Conservation (phyloP, 208 protist genomes). For the Leishmania tarentolae region DNA sequence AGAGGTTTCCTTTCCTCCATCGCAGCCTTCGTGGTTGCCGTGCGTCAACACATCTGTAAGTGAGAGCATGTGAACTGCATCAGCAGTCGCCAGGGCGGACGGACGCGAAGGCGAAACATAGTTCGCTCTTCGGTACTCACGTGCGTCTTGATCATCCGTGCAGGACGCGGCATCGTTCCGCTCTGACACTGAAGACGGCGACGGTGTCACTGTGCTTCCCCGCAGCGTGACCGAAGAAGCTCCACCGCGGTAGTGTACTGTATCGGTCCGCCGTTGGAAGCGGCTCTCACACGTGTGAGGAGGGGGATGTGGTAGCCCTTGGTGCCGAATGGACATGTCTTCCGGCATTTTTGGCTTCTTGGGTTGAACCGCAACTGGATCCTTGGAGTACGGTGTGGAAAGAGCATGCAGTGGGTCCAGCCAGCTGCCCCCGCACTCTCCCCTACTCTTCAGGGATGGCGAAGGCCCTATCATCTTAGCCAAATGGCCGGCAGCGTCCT, state of each 20-base stretch:
- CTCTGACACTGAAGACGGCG: neutral
- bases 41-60: neutral
- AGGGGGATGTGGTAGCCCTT: slow-evolving; percentile 24
- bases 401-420: slow-evolving; percentile 16
- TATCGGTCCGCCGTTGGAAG: slow-evolving; percentile 6
- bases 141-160: neutral
- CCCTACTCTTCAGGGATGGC: neutral
- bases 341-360: neutral
- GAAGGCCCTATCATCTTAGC: neutral
- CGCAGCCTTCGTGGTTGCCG: neutral
- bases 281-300: neutral
- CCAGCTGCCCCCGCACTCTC: slow-evolving; percentile 3
- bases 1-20: neutral
- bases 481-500: neutral
- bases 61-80: slow-evolving; percentile 7
- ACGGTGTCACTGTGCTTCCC: slow-evolving; percentile 11
- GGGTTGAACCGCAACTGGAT: neutral
- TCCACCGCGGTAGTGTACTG: slow-evolving; percentile 1
- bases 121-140: neutral
- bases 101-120: slow-evolving; percentile 3
- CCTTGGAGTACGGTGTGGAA: neutral
- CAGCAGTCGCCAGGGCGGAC: neutral
- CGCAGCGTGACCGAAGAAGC: slow-evolving; percentile 7
- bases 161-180: neutral
- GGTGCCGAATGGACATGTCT: neutral